Conservation (phyloP, 179 eudicot species). For the Dionaea muscipula region DNA sequence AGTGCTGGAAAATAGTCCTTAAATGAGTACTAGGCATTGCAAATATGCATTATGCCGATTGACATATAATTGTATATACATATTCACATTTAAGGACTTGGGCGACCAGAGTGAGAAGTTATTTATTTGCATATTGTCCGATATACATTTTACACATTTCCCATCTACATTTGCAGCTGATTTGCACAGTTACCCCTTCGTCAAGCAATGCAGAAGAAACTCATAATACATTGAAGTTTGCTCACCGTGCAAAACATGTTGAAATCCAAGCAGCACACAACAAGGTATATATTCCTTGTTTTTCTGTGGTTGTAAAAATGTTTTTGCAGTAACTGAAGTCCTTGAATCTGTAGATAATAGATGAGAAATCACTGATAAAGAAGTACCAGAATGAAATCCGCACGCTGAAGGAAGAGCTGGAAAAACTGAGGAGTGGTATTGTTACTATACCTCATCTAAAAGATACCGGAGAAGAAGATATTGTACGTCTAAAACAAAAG, state of each 20-base stretch:
- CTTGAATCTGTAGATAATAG: conserved; percentile 61
- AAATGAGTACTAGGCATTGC: neutral
- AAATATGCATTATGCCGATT: neutral
- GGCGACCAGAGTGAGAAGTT: no score
- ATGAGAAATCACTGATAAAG: conserved; percentile 96
- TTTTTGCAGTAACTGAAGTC: conserved; percentile 9
- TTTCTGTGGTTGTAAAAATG: neutral
- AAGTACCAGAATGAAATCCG: conserved; percentile 98
- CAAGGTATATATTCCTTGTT: conserved; percentile 40
- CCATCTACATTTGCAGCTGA: conserved; percentile 41
- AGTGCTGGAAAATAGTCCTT: conserved; percentile 16
- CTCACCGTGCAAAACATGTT: conserved; percentile 92
- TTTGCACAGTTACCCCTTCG: conserved; percentile 95
- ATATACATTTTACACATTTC: neutral
- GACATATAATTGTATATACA: neutral
- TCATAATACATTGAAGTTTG: conserved; percentile 94
- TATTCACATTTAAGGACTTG: no score
- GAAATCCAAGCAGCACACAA: conserved; percentile 98
- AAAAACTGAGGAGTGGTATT: conserved; percentile 79
- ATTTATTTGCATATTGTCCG: no score
- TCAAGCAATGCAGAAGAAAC: conserved; percentile 95
- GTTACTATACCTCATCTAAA: conserved; percentile 54
- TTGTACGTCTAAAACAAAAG: conserved; percentile 79
- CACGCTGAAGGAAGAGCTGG: conserved; percentile 79
- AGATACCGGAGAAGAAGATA: conserved; percentile 59